Base-by-base conservation (phyloP, 108 stramenopile species). In the Parietichytrium sp. region DNA sequence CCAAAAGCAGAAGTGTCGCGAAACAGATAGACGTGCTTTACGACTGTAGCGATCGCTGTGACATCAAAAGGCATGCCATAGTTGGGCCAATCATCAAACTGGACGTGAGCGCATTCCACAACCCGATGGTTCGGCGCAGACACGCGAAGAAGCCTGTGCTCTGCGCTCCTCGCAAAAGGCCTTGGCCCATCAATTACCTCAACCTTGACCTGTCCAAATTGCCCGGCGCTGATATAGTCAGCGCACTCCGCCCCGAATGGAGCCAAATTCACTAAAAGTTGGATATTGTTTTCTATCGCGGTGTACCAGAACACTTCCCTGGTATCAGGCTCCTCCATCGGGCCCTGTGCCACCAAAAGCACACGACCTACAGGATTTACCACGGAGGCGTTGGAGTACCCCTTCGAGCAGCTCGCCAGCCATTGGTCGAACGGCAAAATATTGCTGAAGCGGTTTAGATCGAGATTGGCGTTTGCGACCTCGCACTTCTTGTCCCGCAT, bases 391-490 rank as follows among this genome's bases (percentile, higher is more conserved):
- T 72, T 72, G 29, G 20, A 33, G 20, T 33, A 72, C 10, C 25
- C 42, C 6, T 27, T 0, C 2, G n/a, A n/a, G n/a, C 23, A n/a
- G 15, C 29, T 10, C 29, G 61, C 61, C 7, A 72, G 42, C 38
- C 20, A 27, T 12, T 16, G 38, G 61, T 72, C 61, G 20, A 72
- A 72, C 2, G 61, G 61, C 6, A 72, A 20, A 1, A 72, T 72
- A 27, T 72, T 72, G 61, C 61, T 45, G 33, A 72, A 72, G 38
- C 61, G 61, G 42, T 72, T 72, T 25, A 45, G 38, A 25, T 72
- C 33, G 33, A 12, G 33, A 42, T 72, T 33, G 0, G 15, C 8
- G 42, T 72, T 25, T 6, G 61, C 61, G 20, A 33, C 42, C n/a
- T 6, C 10, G 42, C 61, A 72, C 12, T 33, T 31, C 10, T n/a